Evolutionary conservation across 371 early-diverging fungal genomes (phyloP), one percentile per base, ranked within the genome.

Genomic region (Funneliformis caledonium): DNA sequence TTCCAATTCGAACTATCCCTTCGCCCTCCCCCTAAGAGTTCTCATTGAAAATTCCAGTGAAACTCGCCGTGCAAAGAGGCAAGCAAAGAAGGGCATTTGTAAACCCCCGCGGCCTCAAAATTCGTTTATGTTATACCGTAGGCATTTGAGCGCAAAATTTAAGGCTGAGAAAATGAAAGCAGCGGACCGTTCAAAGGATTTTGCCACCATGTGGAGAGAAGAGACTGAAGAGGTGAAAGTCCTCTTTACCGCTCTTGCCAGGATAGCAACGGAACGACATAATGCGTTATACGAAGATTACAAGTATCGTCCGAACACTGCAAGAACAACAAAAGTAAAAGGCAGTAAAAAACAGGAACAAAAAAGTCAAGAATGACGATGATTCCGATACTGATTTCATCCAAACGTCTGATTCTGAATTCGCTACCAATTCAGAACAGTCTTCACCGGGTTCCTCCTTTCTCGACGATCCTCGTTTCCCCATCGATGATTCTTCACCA

Each of bases 11-110:
- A 56, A 19, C 0, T 56, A 56, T 56, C 19, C 6, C 16, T 56
- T 56, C 16, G 16, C 56, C 0, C 1, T 6, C 1, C 4, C 0
- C 1, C 7, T 16, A 1, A 0, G 0, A 6, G 4, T 56, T 1
- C 56, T 56, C 11, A 19, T 56, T 1, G 6, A 2, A 0, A 56
- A 16, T 19, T 56, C 69, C 1, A 43, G 9, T 10, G 12, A 11
- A 1, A n/a, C n/a, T 2, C 31, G 69, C 1, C 14, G 43, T 0
- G 42, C 68, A 0, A 42, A 5, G 11, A 62, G n/a, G 7, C 65
- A 8, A 68, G 42, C 7, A 43, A 42, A 19, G 12, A 14, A 14
- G 1, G 8, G 9, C 2, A 3, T 19, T 4, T 0, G 10, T 0
- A 26, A n/a, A 22, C n/a, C 62, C n/a, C 68, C 68, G 16, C 33